Evolutionary conservation across 441 rosid genomes (phyloP).

Genomic region (Mallotus japonicus): DNA sequence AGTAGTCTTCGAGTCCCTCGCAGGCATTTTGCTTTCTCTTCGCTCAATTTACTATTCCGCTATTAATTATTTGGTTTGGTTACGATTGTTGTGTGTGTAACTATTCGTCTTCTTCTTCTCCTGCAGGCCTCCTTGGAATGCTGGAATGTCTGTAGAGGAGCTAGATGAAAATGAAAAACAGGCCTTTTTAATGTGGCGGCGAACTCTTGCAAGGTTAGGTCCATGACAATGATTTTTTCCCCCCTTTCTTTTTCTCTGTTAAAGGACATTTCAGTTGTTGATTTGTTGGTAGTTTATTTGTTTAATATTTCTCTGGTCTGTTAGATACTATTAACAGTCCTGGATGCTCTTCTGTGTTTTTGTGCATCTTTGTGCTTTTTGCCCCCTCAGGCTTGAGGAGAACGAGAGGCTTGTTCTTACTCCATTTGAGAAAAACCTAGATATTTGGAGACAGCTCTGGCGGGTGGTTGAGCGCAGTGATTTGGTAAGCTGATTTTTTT

Average conservation of each 20-base stretch:
- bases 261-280: not conserved
- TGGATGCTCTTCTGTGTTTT: slow-evolving; percentile 5
- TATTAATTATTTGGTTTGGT: not conserved
- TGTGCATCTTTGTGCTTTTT: not conserved
- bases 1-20: slow-evolving; percentile 74
- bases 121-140: slow-evolving; percentile 74
- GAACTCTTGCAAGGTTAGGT: slow-evolving; percentile 71
- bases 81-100: not conserved
- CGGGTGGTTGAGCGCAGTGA: slow-evolving; percentile 96
- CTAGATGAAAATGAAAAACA: slow-evolving; percentile 78
- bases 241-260: too few relatives aligned
- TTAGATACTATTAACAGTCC: not conserved
- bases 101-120: slow-evolving; percentile 11
- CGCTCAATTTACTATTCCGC: too few relatives aligned
- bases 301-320: not conserved
- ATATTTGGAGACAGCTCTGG: slow-evolving; percentile 98
- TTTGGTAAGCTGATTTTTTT: slow-evolving; percentile 49
- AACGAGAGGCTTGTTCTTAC: slow-evolving; percentile 91
- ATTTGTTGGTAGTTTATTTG: not conserved
- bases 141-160: slow-evolving; percentile 70
- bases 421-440: slow-evolving; percentile 94
- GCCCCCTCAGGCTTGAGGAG: slow-evolving; percentile 74
- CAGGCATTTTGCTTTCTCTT: slow-evolving; percentile 38
- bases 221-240: not conserved
- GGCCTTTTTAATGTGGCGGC: slow-evolving; percentile 82